phyloP scores from a whole-genome alignment of 208 protist species.

The Perkinsela sp. region DNA sequence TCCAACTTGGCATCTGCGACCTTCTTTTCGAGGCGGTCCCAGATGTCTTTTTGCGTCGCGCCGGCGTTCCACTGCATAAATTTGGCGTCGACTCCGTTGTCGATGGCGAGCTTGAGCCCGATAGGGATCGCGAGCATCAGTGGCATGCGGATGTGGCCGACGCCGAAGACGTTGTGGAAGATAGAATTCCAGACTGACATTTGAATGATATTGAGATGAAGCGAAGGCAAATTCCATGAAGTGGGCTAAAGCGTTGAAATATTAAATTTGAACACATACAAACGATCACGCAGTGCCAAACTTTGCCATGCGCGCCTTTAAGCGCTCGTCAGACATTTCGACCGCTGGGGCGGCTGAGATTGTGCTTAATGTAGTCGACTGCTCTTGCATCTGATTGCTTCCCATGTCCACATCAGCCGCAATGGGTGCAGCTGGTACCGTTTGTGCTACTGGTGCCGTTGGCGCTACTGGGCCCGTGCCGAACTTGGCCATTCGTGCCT shows the following conservation, averaged over 20 bases:
- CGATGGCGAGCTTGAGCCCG: neutral
- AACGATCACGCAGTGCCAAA: neutral
- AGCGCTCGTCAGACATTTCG: neutral
- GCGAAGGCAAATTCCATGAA: neutral
- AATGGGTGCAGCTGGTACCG: too few relatives aligned
- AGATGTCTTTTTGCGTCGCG: neutral
- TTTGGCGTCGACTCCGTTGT: neutral
- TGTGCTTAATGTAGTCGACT: too few relatives aligned
- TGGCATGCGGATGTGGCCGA: neutral
- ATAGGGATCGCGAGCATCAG: neutral
- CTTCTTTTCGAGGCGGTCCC: neutral
- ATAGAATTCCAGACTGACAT: neutral
- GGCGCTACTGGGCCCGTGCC: neutral
- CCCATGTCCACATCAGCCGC: too few relatives aligned
- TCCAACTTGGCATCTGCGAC: neutral
- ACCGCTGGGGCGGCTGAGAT: too few relatives aligned
- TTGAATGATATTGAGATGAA: too few relatives aligned
- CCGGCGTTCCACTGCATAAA: neutral
- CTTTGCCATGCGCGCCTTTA: neutral
- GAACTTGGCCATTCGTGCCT: neutral
- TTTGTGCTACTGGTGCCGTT: too few relatives aligned
- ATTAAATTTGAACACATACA: neutral
- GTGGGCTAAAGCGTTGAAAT: neutral
- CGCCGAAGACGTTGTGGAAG: neutral
- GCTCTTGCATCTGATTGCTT: too few relatives aligned